These are phyloP conservation scores for Cucumis hystrix DNA, from an alignment of 306 rosid genomes.

Conservation along the genomic window DNA sequence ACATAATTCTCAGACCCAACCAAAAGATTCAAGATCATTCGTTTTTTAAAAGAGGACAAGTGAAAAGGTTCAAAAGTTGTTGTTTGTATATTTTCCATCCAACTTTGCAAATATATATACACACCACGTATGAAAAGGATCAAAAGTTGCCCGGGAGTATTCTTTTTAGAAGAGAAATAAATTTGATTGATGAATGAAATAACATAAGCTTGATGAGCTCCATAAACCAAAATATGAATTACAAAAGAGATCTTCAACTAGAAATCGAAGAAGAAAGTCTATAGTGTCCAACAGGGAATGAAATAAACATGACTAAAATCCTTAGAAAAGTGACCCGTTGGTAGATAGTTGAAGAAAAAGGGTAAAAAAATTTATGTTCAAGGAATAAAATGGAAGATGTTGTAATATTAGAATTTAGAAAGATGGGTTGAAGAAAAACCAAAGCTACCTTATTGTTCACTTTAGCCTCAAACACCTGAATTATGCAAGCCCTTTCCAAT, in stretches of 20 bases:
- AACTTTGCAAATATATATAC: neutral
- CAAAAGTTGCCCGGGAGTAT: neutral
- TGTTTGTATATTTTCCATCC: no score
- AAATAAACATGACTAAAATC: neutral
- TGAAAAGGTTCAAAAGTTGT: neutral
- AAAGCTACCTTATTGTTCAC: slow-evolving; percentile 61
- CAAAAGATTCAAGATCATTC: no score
- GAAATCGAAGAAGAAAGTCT: no score
- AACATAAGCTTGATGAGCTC: no score
- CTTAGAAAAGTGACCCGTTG: neutral
- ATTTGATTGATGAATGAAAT: no score
- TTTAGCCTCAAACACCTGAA: slow-evolving; percentile 71
- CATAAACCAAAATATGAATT: no score
- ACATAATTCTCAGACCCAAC: no score
- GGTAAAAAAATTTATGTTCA: neutral
- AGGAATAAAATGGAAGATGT: neutral
- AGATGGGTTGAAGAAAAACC: neutral
- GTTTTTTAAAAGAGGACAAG: no score
- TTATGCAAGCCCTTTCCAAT: slow-evolving; percentile 45
- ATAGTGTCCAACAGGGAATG: neutral
- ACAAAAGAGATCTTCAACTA: no score
- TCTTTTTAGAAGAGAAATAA: no score
- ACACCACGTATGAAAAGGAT: neutral
- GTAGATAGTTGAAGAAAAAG: neutral
- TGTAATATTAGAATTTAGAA: neutral